These are phyloP conservation scores for Pisolithus orientalis DNA, from an alignment of 768 basidiomycete species.

Conservation along the genomic window DNA sequence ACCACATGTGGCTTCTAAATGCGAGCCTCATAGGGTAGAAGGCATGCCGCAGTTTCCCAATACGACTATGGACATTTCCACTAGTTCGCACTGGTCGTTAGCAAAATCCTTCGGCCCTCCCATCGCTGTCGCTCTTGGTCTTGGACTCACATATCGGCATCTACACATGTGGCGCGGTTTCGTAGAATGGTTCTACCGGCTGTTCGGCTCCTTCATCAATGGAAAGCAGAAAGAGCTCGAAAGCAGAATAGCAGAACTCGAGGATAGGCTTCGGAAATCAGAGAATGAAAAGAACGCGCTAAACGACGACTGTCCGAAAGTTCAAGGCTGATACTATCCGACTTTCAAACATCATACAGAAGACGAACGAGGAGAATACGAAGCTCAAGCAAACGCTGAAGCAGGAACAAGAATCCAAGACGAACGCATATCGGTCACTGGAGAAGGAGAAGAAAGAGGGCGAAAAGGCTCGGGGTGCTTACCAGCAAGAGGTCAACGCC, in stretches of 20 bases:
- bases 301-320: slow-evolving; percentile 11
- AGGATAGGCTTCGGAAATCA: slow-evolving; percentile 10
- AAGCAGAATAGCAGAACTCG: slow-evolving; percentile 12
- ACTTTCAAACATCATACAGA: slow-evolving; percentile 6
- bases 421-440: slow-evolving; percentile 10
- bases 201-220: not conserved
- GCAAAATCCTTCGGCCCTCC: slow-evolving; percentile 22
- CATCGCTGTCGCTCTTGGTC: slow-evolving; percentile 20
- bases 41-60: slow-evolving; percentile 13
- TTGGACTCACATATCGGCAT: slow-evolving; percentile 5
- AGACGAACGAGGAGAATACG: slow-evolving; percentile 6
- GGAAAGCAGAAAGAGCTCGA: slow-evolving; percentile 17
- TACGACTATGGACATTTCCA: slow-evolving; percentile 26
- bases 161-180: slow-evolving; percentile 4
- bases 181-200: not conserved
- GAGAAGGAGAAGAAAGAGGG: slow-evolving; percentile 19
- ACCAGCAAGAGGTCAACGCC: slow-evolving; percentile 14
- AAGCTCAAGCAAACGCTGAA: slow-evolving; percentile 12
- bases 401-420: slow-evolving; percentile 14
- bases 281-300: slow-evolving; percentile 5
- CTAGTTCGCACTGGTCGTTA: slow-evolving; percentile 20
- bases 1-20: slow-evolving; percentile 21
- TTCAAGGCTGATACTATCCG: slow-evolving; percentile 15
- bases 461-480: slow-evolving; percentile 2
- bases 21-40: slow-evolving; percentile 19